Conservation (phyloP, 108 stramenopile genomes). For the Discostella pseudostelligera region DNA sequence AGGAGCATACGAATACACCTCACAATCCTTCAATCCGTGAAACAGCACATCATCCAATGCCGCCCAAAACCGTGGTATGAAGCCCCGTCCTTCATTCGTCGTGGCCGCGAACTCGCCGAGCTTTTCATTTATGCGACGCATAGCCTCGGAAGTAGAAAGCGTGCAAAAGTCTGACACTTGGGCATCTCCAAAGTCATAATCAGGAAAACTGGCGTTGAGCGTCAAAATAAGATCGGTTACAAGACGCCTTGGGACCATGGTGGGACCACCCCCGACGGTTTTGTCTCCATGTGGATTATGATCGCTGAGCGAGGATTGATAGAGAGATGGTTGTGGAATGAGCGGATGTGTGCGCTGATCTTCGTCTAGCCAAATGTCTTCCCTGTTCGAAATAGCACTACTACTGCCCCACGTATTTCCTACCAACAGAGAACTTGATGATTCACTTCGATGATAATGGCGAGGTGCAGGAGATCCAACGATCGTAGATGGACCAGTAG, state of each 20-base stretch:
- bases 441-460: conserved; percentile 8
- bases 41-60: conserved; percentile 73
- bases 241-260: conserved; percentile 73
- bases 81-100: conserved; percentile 38
- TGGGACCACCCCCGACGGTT: conserved; percentile 21
- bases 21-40: conserved; percentile 67
- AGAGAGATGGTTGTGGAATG: conserved; percentile 43
- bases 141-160: conserved; percentile 50
- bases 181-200: conserved; percentile 88
- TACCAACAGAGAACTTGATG: conserved; percentile 6
- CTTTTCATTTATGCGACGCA: conserved; percentile 64
- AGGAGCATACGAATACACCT: conserved; percentile 85
- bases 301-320: conserved; percentile 49
- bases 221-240: conserved; percentile 93
- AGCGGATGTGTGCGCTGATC: conserved; percentile 38
- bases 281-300: conserved; percentile 32
- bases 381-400: neutral
- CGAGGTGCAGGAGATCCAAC: neutral
- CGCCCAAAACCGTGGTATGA: conserved; percentile 67
- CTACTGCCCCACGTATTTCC: conserved; percentile 7
- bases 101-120: conserved; percentile 61
- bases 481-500: conserved; percentile 34
- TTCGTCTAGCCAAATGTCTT: conserved; percentile 12
- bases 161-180: conserved; percentile 79
- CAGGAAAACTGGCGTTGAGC: conserved; percentile 90